Evolutionary conservation across 805 yeast species (phyloP).

Genomic region (Candida loeiensis): DNA sequence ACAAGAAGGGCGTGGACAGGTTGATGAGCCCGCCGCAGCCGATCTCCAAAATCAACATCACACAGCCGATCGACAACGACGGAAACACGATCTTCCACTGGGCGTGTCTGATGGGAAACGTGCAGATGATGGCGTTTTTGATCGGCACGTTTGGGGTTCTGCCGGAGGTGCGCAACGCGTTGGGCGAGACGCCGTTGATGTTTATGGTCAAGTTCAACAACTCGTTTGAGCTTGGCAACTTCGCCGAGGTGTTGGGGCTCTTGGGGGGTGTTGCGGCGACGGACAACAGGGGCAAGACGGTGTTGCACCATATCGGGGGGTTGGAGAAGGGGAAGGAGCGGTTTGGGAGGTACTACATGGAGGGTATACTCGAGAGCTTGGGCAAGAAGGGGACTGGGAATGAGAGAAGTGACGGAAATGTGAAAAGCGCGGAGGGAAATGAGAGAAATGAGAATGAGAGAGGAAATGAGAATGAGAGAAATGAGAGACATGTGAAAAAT

Average conservation of each 20-base stretch:
- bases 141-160: slow-evolving; percentile 62
- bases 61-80: slow-evolving; percentile 85
- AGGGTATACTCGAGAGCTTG: slow-evolving; percentile 32
- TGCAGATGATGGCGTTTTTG: slow-evolving; percentile 60
- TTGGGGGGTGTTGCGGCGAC: slow-evolving; percentile 34
- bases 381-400: not conserved
- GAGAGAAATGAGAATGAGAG: slow-evolving; percentile 17
- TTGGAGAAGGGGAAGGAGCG: slow-evolving; percentile 33
- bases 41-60: slow-evolving; percentile 56
- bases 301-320: slow-evolving; percentile 39
- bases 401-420: not conserved
- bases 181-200: slow-evolving; percentile 82
- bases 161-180: slow-evolving; percentile 67
- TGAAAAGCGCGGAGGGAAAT: not conserved
- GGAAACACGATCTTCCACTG: slow-evolving; percentile 95
- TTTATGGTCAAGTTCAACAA: slow-evolving; percentile 40
- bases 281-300: slow-evolving; percentile 39
- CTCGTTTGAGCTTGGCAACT: slow-evolving; percentile 36
- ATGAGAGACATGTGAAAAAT: too few species aligned
- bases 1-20: slow-evolving; percentile 33
- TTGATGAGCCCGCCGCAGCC: slow-evolving; percentile 55
- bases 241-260: slow-evolving; percentile 32
- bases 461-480: too few species aligned
- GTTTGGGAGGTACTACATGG: slow-evolving; percentile 39
- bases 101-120: slow-evolving; percentile 88